These are phyloP conservation scores for Alternaria consortialis DNA, from an alignment of 2,329 filamentous ascomycete genomes.

Conservation along the genomic window DNA sequence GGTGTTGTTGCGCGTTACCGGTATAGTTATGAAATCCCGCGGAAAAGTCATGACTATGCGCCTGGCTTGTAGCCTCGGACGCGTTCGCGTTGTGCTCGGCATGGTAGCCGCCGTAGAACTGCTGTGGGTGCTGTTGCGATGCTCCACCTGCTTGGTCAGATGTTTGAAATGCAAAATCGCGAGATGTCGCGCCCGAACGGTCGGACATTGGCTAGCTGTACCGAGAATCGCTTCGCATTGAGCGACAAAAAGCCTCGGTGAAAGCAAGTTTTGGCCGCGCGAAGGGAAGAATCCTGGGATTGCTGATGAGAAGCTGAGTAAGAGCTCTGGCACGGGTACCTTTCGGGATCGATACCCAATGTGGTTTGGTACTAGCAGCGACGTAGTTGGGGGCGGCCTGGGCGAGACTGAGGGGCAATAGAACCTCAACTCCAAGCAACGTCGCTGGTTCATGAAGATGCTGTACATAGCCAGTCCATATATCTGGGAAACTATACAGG, in stretches of 20 bases:
- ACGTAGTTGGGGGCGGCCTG: not conserved
- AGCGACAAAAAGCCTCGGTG: conserved; percentile 9
- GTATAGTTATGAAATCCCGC: conserved; percentile 30
- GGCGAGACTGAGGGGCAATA: not conserved
- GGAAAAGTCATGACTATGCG: conserved; percentile 25
- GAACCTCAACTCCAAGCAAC: not conserved
- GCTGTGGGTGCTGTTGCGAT: conserved; percentile 30
- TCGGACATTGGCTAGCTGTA: conserved; percentile 43
- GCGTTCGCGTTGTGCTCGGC: conserved; percentile 36
- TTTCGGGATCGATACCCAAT: not conserved
- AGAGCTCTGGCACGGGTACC: conserved; percentile 10
- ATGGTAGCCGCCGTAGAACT: conserved; percentile 37
- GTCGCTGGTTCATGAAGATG: not conserved
- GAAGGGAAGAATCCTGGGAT: not conserved
- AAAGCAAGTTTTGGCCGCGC: conserved; percentile 1
- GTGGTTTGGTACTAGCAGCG: not conserved
- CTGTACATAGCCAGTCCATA: not conserved
- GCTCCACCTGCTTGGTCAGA: conserved; percentile 43
- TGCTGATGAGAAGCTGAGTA: conserved; percentile 17
- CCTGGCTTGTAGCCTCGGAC: conserved; percentile 27
- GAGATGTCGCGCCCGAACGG: conserved; percentile 30
- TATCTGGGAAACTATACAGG: not conserved
- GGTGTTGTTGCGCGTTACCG: conserved; percentile 24
- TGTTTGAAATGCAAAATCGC: conserved; percentile 46
- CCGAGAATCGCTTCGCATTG: conserved; percentile 23